Percentiles rank a stretch among this genome's conserved stretches.
Evolutionary conservation across 805 yeast species (phyloP).

Genomic region (Starmera pachycereana): DNA sequence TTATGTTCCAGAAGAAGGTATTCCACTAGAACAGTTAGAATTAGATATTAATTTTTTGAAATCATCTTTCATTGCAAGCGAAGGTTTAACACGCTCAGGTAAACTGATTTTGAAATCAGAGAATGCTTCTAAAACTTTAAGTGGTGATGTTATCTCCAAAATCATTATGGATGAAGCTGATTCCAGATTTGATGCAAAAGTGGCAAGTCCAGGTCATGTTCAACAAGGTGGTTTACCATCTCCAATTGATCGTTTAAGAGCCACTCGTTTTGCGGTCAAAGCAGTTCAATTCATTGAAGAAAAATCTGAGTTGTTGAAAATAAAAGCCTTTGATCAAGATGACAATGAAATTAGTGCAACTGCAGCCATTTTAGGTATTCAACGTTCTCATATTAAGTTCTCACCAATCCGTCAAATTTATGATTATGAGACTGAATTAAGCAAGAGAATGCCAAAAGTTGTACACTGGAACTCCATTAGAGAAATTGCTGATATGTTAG

Average conservation of each 20-base stretch:
- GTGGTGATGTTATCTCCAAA: constrained; percentile 61
- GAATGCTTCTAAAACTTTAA: constrained; percentile 60
- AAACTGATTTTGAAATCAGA: constrained; percentile 59
- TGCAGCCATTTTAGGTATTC: constrained; percentile 77
- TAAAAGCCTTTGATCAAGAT: constrained; percentile 30
- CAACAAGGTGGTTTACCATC: constrained; percentile 79
- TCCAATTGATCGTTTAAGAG: constrained; percentile 67
- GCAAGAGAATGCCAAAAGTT: constrained; percentile 76
- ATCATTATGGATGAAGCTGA: constrained; percentile 51
- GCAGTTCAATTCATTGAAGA: constrained; percentile 62
- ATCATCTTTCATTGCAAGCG: constrained; percentile 46
- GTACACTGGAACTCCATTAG: constrained; percentile 76
- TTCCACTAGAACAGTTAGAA: constrained; percentile 48
- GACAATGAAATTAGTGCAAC: constrained; percentile 35
- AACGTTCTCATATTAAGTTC: constrained; percentile 66
- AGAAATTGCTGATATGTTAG: constrained; percentile 75
- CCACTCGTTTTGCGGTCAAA: constrained; percentile 59
- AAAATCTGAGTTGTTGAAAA: constrained; percentile 28
- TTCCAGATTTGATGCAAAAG: constrained; percentile 63
- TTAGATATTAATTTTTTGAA: constrained; percentile 55
- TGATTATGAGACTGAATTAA: constrained; percentile 78
- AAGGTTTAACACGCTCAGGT: constrained; percentile 61
- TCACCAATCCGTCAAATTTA: constrained; percentile 66
- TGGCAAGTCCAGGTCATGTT: constrained; percentile 81
- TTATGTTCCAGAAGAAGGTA: constrained; percentile 67